phyloP scores from a whole-genome alignment of 2,329 filamentous ascomycete species.

The Juglanconis juglandina region DNA sequence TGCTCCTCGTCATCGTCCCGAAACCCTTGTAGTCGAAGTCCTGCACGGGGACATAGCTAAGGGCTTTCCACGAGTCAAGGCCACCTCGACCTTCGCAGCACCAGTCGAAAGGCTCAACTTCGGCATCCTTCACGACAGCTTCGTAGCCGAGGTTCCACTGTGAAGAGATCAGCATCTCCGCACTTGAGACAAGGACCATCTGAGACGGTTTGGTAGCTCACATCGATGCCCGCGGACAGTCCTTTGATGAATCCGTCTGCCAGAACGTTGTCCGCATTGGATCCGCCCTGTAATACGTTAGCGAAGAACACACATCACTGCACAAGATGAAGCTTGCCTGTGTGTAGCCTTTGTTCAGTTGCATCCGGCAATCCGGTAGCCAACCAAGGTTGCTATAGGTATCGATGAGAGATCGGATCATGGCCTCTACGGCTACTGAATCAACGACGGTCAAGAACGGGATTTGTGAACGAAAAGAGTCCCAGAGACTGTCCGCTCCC shows the following conservation, averaged over 20 bases:
- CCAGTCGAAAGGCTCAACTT: conserved; percentile 69
- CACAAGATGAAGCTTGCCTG: conserved; percentile 39
- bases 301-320: background rate
- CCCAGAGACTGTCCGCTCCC: conserved; percentile 53
- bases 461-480: conserved; percentile 66
- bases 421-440: conserved; percentile 58
- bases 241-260: conserved; percentile 68
- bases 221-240: conserved; percentile 53
- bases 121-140: conserved; percentile 69
- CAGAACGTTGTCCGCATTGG: conserved; percentile 68
- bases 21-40: conserved; percentile 64
- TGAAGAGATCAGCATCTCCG: conserved; percentile 15
- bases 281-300: conserved; percentile 55
- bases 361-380: conserved; percentile 67
- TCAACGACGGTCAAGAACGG: conserved; percentile 68
- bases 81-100: conserved; percentile 67
- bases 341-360: conserved; percentile 63
- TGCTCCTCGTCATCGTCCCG: conserved; percentile 67
- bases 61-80: conserved; percentile 65
- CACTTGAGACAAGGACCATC: background rate
- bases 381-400: conserved; percentile 65
- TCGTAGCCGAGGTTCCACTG: conserved; percentile 67
- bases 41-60: conserved; percentile 68
- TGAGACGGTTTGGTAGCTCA: conserved; percentile 15
- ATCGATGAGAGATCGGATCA: conserved; percentile 69